Base-by-base conservation (phyloP, 2,329 filamentous ascomycete genomes). In the Pleurostoma richardsiae region DNA sequence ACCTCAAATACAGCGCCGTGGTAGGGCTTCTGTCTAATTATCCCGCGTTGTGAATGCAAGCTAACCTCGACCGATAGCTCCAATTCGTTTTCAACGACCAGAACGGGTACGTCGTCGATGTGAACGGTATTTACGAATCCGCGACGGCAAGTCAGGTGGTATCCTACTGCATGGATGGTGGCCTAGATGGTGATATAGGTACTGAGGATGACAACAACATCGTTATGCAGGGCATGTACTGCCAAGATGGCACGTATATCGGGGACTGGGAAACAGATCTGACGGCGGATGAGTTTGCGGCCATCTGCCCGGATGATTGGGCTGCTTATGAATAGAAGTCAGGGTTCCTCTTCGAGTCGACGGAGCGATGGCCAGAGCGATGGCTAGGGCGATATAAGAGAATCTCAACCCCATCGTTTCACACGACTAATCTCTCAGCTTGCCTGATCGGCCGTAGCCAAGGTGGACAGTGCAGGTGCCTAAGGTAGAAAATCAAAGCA, bases 271-370 rank as follows among this genome's bases (percentile, higher is more conserved):
- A 36, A 8, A n/a, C n/a, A n/a, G 33, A 36, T 36, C 33, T 36
- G 33, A 8, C 33, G 8, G 33, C 33, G 33, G 33, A 36, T 36
- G 33, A 36, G 8, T 36, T 8, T n/a, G 33, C 33, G 8, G 33
- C 33, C 8, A n/a, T n/a, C n/a, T 36, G 33, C 33, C 33, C 33
- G 33, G 33, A 8, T 36, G 33, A 36, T n/a, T 36, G 33, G 33
- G 36, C 31, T 7, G 10, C 31, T n/a, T 46, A 60, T 63, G 19
- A 19, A 2, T 19, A 19, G 19, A 19, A 19, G 19, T 19, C 19
- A 19, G 19, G 19, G 19, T 19, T 19, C 19, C 19, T 19, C 19
- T 19, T 19, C 19, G 19, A 19, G 19, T 19, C 19, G 19, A 19
- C 19, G 2, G 19, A 19, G 19, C 19, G 19, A 19, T 19, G 19